These are phyloP conservation scores for Endocalyx cinctus DNA, from an alignment of 2,329 filamentous ascomycete species.

Conservation along the genomic window DNA sequence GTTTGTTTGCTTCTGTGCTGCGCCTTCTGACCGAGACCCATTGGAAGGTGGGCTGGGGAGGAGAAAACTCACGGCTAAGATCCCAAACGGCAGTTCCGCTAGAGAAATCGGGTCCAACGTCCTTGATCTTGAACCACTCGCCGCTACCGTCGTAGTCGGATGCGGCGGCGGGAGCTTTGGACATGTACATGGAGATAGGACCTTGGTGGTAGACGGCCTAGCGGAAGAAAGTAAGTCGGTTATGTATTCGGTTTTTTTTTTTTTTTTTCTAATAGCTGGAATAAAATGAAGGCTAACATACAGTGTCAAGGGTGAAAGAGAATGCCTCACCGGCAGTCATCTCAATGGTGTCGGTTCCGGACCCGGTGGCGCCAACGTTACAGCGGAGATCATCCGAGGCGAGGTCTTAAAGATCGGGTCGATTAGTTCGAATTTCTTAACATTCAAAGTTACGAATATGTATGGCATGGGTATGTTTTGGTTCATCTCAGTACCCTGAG, in stretches of 20 bases:
- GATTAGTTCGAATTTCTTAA: too few relatives aligned
- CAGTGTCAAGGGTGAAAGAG: slow-evolving; percentile 32
- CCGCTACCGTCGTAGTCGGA: slow-evolving; percentile 34
- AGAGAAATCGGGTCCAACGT: slow-evolving; percentile 32
- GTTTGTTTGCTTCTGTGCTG: too few relatives aligned
- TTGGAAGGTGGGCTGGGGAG: not conserved
- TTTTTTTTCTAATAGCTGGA: too few relatives aligned
- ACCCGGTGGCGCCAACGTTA: slow-evolving; percentile 33
- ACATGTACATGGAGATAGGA: slow-evolving; percentile 37
- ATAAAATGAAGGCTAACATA: too few relatives aligned
- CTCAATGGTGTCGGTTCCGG: slow-evolving; percentile 28
- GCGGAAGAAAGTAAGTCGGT: slow-evolving; percentile 1
- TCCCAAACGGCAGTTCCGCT: slow-evolving; percentile 29
- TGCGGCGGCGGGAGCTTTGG: slow-evolving; percentile 32
- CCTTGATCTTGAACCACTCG: slow-evolving; percentile 39
- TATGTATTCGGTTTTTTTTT: too few relatives aligned
- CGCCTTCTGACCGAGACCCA: too few relatives aligned
- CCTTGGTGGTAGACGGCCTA: slow-evolving; percentile 40
- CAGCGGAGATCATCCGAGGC: slow-evolving; percentile 36
- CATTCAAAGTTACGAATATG: too few relatives aligned
- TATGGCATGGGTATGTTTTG: too few relatives aligned
- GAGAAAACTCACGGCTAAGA: slow-evolving; percentile 22
- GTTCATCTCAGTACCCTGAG: too few relatives aligned
- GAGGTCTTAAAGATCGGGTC: slow-evolving; percentile 30
- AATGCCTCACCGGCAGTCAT: slow-evolving; percentile 34